Percentiles rank a stretch among this genome's conserved stretches.
Evolutionary conservation across 208 protist genomes (phyloP).

Genomic region (Acanthamoeba sp.): DNA sequence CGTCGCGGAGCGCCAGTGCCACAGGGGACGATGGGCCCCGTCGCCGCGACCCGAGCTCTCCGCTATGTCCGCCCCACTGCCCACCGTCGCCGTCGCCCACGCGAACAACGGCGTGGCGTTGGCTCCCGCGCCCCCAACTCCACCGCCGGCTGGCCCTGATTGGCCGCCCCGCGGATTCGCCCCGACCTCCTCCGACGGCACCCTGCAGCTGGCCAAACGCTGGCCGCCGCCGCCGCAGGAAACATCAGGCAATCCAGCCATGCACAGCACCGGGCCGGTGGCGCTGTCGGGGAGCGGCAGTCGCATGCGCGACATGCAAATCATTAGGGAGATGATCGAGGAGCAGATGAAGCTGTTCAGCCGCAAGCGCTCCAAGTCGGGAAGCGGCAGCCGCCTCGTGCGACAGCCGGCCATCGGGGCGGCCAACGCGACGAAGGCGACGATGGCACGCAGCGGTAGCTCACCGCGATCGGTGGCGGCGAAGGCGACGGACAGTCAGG

Average conservation of each 20-base stretch:
- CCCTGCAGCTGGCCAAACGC: not conserved
- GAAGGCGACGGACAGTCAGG: not conserved
- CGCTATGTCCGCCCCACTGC: not conserved
- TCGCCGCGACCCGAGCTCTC: too few relatives aligned
- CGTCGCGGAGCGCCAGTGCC: not conserved
- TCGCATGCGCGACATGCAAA: not conserved
- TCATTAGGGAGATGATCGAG: conserved; percentile 1
- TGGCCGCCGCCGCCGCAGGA: not conserved
- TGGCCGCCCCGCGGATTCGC: not conserved
- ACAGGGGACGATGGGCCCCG: too few relatives aligned
- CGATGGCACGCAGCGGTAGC: too few relatives aligned
- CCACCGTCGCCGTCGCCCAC: too few relatives aligned
- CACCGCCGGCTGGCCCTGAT: too few relatives aligned
- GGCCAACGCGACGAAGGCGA: too few relatives aligned
- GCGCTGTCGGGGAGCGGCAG: not conserved
- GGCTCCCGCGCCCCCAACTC: too few relatives aligned
- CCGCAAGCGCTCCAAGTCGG: not conserved
- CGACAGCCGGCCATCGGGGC: too few relatives aligned
- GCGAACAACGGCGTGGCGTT: not conserved
- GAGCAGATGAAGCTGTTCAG: not conserved
- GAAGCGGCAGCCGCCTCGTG: too few relatives aligned
- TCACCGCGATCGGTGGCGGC: not conserved
- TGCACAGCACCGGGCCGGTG: too few relatives aligned
- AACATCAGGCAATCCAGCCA: too few relatives aligned
- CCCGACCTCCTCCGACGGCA: not conserved